Conservation (phyloP, 1,284 basidiomycete genomes). For the Boletus smithii region DNA sequence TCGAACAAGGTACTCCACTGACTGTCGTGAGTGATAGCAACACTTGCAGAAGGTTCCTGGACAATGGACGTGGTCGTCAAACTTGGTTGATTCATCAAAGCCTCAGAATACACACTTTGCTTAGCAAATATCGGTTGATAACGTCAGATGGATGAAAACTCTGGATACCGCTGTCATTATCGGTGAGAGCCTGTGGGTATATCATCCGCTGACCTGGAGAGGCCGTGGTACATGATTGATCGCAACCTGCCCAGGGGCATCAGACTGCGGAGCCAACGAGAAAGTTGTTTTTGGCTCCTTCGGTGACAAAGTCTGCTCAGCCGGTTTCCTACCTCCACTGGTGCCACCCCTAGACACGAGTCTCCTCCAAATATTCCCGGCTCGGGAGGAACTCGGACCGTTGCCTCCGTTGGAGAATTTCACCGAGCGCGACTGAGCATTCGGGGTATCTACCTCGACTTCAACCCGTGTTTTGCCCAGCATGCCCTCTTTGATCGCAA, state of each 20-base stretch:
- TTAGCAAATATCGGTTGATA: constrained; percentile 17
- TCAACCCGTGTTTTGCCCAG: constrained; percentile 2
- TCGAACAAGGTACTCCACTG: constrained; percentile 10
- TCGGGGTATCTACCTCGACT: constrained; percentile 4
- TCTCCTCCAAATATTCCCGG: constrained; percentile 2
- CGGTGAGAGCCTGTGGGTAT: background rate
- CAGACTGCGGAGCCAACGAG: background rate
- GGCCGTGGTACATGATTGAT: constrained; percentile 5
- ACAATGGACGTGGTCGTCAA: background rate
- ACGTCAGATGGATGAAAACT: constrained; percentile 14
- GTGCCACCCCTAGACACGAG: constrained; percentile 2
- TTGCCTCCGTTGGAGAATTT: background rate
- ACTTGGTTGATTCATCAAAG: background rate
- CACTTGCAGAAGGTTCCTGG: constrained; percentile 11
- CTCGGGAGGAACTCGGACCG: background rate
- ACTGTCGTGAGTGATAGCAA: constrained; percentile 14
- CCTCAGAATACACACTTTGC: constrained; percentile 3
- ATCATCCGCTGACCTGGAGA: constrained; percentile 1
- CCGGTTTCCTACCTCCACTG: background rate
- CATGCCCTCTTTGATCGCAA: constrained; percentile 7
- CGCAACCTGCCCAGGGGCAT: background rate
- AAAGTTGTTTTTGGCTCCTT: background rate
- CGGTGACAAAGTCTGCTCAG: background rate
- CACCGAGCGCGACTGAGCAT: background rate
- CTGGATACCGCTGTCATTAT: constrained; percentile 2